Base-by-base conservation (phyloP, 2,329 filamentous ascomycete genomes). In the Colletotrichum scovillei region DNA sequence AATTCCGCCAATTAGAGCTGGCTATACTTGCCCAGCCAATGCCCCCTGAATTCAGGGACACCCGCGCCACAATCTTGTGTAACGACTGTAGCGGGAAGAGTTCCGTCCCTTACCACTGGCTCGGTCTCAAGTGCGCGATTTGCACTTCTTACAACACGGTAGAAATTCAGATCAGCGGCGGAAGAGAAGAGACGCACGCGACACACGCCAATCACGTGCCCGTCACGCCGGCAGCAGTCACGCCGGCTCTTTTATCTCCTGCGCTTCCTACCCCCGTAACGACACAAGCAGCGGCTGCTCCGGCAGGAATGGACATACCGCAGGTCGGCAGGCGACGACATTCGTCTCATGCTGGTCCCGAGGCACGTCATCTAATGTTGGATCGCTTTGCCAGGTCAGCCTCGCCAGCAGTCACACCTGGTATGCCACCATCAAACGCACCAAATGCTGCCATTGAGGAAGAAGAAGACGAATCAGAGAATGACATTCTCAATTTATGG, bases 31-130 rank as follows among this genome's bases (percentile, higher is more conserved):
- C 89, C 57, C 97, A 99, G 80, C 97, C 97, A 1, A 98, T 99
- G 95, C 97, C 97, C 0, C 84, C 88, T 6, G 94, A 97, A 75
- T 97, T 95, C 78, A 88, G 86, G 74, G 91, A 95, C 78, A 95
- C 94, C 5, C 92, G 92, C 75, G 96, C 95, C 16, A 90, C 95
- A 75, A 91, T 98, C 63, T 91, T 95, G 74, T 99, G 97, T 83
- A 98, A 99, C 81, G 97, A 99, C 83, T 99, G 97, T 83, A 94
- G 92, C 58, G 93, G 94, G 14, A 95, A 95, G 80, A 95, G 93
- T 74, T 93, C 93, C 26, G 95, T 97, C 26, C 89, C 90, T 35
- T 99, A 97, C 80, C 97, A 99, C 83, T 99, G 97, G 95, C 86
- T 98, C 5, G 97, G 97, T 0, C 86, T 98, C 58, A 98, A 97